Evolutionary conservation across 768 basidiomycete species (phyloP), one percentile per base, ranked within the genome.

Genomic region (Termitomyces heimii): DNA sequence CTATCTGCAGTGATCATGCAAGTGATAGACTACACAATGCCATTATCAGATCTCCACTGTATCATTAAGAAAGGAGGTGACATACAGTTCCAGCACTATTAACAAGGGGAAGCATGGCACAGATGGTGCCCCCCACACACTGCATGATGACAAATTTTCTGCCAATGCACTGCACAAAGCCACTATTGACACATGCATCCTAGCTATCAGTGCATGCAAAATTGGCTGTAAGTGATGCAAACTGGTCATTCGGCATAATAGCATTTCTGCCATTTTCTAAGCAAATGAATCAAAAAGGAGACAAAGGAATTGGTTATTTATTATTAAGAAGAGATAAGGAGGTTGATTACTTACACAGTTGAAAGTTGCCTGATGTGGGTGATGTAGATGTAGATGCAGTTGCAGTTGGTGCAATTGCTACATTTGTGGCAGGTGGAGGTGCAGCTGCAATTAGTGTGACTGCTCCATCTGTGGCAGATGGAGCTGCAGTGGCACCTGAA

Each of bases 21-120:
- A 14, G 63, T 24, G 12, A 64, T 61, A 26, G 60, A 61, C 63
- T 64, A 6, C 18, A 10, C 29, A 46, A 29, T 18, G 47, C 20
- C 35, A 29, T 24, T n/a, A 34, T 53, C 35, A 57, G 35, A 1
- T 2, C 16, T 9, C 24, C 20, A 13, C 12, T 7, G 8, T 18
- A 39, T 24, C 43, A 50, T 4, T 14, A 6, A 12, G 10, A 31
- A 39, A 31, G 31, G 10, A 24, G 28, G 42, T 9, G 16, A 61
- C 62, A 45, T 39, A 65, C 64, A 26, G 70, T 70, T n/a, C 70
- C 70, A 4, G 65, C 52, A n/a, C 54, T 64, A 58, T 70, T 69
- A 26, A 70, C 68, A 26, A 71, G 60, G 14, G 70, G 69, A 16
- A 71, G 59, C 8, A 67, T 68, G 3, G 66, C 61, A 54, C 70